Evolutionary conservation across 768 basidiomycete genomes (phyloP).

Genomic region (Agrocybe pediades): DNA sequence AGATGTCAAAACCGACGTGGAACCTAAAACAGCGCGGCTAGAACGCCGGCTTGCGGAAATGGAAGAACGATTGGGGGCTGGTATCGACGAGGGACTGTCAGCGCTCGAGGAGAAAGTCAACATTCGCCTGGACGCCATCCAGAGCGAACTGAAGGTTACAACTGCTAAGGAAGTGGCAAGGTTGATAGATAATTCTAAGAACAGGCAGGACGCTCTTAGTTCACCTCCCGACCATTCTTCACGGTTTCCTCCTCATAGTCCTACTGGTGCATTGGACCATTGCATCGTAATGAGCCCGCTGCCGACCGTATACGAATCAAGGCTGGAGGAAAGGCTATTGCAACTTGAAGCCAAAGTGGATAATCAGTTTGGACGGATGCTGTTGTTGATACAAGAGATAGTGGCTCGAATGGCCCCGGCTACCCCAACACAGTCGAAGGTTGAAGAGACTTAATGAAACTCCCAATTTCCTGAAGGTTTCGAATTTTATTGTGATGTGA

Average conservation of each 20-base stretch:
- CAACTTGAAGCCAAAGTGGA: not conserved
- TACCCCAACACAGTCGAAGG: not conserved
- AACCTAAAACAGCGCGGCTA: not conserved
- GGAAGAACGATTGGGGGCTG: not conserved
- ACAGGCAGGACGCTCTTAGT: too few relatives aligned
- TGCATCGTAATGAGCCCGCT: too few relatives aligned
- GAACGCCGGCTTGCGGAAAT: not conserved
- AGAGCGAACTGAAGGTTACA: not conserved
- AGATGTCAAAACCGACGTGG: not conserved
- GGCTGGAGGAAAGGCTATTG: too few relatives aligned
- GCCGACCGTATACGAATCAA: too few relatives aligned
- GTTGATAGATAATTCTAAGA: not conserved
- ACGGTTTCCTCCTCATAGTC: too few relatives aligned
- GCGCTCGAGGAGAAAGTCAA: not conserved
- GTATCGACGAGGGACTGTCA: not conserved
- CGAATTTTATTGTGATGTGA: too few relatives aligned
- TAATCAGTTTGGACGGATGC: not conserved
- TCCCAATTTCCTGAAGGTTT: too few relatives aligned
- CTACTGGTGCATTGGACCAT: too few relatives aligned
- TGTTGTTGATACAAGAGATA: not conserved
- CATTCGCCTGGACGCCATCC: not conserved
- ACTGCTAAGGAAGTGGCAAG: not conserved
- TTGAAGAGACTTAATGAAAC: not conserved
- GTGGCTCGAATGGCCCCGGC: not conserved
- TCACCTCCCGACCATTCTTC: too few relatives aligned